Conservation (phyloP, 768 basidiomycete genomes). For the Phylloporus arenicola region DNA sequence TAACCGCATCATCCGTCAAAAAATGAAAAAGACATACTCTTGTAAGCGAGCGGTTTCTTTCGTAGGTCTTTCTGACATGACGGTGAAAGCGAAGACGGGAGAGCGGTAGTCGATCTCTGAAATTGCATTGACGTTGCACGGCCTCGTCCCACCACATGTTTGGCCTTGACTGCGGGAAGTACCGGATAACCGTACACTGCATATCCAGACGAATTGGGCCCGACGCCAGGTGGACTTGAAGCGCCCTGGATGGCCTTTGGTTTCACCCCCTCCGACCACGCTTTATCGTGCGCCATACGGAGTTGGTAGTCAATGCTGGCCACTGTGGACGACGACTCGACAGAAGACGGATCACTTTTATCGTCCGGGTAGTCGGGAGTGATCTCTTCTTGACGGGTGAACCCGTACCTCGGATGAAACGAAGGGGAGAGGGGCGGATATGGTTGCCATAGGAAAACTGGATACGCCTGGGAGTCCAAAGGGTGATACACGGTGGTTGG, state of each 20-base stretch:
- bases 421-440: slow-evolving; percentile 24
- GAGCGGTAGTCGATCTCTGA: background rate
- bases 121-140: slow-evolving; percentile 10
- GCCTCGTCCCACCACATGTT: slow-evolving; percentile 1
- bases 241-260: background rate
- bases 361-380: slow-evolving; percentile 20
- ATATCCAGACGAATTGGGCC: slow-evolving; percentile 10
- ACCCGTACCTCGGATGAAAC: slow-evolving; percentile 14
- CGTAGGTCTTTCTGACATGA: slow-evolving; percentile 14
- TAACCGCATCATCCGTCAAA: background rate
- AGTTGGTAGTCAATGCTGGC: slow-evolving; percentile 10
- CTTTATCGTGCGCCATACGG: slow-evolving; percentile 4
- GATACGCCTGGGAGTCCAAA: slow-evolving; percentile 9
- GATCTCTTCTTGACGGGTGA: slow-evolving; percentile 5
- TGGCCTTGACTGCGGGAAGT: slow-evolving; percentile 12
- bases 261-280: slow-evolving; percentile 1
- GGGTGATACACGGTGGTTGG: slow-evolving; percentile 20
- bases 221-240: slow-evolving; percentile 7
- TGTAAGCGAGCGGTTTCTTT: slow-evolving; percentile 24
- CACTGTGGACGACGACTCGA: slow-evolving; percentile 14
- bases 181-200: slow-evolving; percentile 9
- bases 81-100: background rate
- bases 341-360: slow-evolving; percentile 24
- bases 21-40: slow-evolving; percentile 19
- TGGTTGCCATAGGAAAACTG: slow-evolving; percentile 25